Conservation (phyloP, 2,329 filamentous ascomycete genomes). For the Bipolaris cookei region DNA sequence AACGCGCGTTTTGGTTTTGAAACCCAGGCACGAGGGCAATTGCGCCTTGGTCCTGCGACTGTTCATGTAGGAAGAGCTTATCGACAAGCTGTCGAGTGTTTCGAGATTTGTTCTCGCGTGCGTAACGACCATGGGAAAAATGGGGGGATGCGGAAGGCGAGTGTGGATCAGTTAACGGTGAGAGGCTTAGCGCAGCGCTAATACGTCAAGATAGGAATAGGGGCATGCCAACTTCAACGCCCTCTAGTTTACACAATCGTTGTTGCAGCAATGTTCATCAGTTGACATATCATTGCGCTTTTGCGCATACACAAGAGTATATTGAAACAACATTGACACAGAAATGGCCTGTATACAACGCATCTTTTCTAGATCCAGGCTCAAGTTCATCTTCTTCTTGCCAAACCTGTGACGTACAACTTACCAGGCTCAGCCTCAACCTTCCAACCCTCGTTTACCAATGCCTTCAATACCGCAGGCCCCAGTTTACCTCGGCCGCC, state of each 20-base stretch:
- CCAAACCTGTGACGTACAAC: slow-evolving; percentile 70
- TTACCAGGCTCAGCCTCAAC: slow-evolving; percentile 74
- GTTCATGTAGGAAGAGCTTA: slow-evolving; percentile 4
- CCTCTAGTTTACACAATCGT: background rate
- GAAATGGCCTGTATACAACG: background rate
- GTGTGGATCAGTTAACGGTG: slow-evolving; percentile 15
- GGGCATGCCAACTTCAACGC: background rate
- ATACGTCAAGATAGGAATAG: background rate
- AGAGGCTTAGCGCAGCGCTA: slow-evolving; percentile 18
- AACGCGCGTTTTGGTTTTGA: slow-evolving; percentile 33
- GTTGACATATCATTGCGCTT: background rate
- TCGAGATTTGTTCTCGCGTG: slow-evolving; percentile 5
- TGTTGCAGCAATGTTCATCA: background rate
- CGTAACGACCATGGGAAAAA: background rate
- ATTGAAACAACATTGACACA: slow-evolving; percentile 3
- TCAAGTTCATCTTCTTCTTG: slow-evolving; percentile 31
- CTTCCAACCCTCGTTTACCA: slow-evolving; percentile 83
- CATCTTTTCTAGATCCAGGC: background rate
- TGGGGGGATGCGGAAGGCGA: background rate
- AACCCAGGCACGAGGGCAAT: slow-evolving; percentile 18
- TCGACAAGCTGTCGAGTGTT: slow-evolving; percentile 12
- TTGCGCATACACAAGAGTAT: background rate
- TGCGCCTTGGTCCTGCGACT: slow-evolving; percentile 18
- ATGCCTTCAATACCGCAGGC: slow-evolving; percentile 76
- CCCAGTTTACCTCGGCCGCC: slow-evolving; percentile 78